phyloP scores from a whole-genome alignment of 75 land plant species.

The Sequoiadendron giganteum region DNA sequence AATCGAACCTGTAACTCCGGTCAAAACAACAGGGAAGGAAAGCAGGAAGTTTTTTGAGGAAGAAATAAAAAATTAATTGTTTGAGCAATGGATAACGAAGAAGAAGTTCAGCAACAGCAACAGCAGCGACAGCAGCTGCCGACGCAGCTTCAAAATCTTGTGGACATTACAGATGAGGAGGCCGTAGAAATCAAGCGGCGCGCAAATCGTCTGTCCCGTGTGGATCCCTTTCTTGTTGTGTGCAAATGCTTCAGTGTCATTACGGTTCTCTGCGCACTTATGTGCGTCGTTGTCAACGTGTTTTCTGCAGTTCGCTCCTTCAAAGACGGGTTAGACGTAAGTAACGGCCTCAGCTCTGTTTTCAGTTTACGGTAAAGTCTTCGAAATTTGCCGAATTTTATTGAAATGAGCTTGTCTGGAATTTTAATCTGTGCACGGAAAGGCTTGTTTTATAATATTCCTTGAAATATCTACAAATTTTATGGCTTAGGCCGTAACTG shows the following conservation, averaged over 20 bases:
- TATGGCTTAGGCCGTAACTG: no score
- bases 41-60: neutral
- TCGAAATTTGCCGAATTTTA: neutral
- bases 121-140: neutral
- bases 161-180: neutral
- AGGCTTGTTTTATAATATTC: neutral
- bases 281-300: slow-evolving; percentile 76
- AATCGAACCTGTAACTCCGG: neutral
- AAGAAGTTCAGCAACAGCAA: neutral
- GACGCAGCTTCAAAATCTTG: neutral
- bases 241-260: slow-evolving; percentile 73
- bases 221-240: slow-evolving; percentile 66
- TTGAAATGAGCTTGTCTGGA: neutral
- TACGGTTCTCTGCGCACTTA: slow-evolving; percentile 57
- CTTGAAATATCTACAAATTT: neutral
- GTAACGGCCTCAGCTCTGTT: neutral
- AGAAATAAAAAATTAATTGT: neutral
- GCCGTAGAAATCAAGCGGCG: neutral
- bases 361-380: no score
- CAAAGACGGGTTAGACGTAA: slow-evolving; percentile 64
- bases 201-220: neutral
- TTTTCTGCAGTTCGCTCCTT: slow-evolving; percentile 75
- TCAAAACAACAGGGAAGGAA: neutral
- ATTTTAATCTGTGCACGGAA: neutral
- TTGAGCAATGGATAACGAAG: neutral